phyloP scores from a whole-genome alignment of 768 basidiomycete species.

The Rhodotorula kratochvilovae region DNA sequence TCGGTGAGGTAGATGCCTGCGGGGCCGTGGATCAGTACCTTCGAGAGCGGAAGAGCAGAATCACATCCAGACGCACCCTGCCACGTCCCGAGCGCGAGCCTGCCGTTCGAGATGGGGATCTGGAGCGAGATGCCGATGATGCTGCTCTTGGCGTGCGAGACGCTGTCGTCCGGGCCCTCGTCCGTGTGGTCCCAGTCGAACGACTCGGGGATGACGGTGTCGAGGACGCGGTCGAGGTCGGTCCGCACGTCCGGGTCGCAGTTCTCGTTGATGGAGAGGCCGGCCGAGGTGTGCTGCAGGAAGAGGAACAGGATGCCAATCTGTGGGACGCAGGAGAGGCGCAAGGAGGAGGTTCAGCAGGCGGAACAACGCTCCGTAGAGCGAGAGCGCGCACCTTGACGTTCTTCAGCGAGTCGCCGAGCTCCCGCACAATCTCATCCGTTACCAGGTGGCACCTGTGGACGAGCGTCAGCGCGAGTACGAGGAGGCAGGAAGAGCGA shows the following conservation, averaged over 20 bases:
- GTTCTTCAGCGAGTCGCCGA: conserved; percentile 63
- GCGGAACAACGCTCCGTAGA: too few relatives aligned
- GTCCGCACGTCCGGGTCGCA: conserved; percentile 34
- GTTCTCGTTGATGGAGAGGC: conserved; percentile 82
- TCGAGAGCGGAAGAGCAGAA: conserved; percentile 32
- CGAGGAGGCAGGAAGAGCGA: background rate
- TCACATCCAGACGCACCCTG: conserved; percentile 58
- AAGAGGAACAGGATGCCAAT: conserved; percentile 84
- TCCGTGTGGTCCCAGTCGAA: conserved; percentile 50
- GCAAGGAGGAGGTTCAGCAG: too few relatives aligned
- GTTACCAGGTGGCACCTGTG: conserved; percentile 71
- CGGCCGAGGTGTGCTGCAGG: conserved; percentile 77
- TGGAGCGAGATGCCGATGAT: conserved; percentile 76
- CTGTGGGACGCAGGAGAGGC: conserved; percentile 47
- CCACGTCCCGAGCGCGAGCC: conserved; percentile 83
- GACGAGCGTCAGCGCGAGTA: background rate
- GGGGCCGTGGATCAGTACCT: too few relatives aligned
- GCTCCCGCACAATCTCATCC: conserved; percentile 63
- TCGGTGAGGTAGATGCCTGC: background rate
- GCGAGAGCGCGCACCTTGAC: conserved; percentile 55
- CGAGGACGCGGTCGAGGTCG: conserved; percentile 96
- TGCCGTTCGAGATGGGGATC: conserved; percentile 73
- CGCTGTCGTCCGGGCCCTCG: conserved; percentile 59
- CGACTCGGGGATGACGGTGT: conserved; percentile 77
- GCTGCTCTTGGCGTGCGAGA: conserved; percentile 84